phyloP scores from a whole-genome alignment of 2,329 filamentous ascomycete species.

The Aspergillus novofumigatus region DNA sequence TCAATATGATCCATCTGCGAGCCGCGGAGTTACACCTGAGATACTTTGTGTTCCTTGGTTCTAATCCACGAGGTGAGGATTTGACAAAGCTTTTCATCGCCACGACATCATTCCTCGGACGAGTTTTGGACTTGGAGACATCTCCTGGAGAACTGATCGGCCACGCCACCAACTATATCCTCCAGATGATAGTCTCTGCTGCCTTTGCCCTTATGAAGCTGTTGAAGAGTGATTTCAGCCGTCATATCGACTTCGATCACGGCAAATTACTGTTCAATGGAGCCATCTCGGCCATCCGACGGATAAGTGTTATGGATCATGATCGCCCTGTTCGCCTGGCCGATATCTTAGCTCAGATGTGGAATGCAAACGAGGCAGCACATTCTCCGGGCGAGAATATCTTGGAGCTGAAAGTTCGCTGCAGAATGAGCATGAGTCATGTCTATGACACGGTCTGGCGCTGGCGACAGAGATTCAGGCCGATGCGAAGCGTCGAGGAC shows the following conservation, averaged over 20 bases:
- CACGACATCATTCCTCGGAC: slow-evolving; percentile 43
- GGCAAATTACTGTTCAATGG: slow-evolving; percentile 55
- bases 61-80: slow-evolving; percentile 41
- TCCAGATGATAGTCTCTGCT: slow-evolving; percentile 62
- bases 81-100: slow-evolving; percentile 42
- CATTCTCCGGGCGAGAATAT: slow-evolving; percentile 31
- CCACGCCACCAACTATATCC: slow-evolving; percentile 57
- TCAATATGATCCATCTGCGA: slow-evolving; percentile 45
- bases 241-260: slow-evolving; percentile 50
- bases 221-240: slow-evolving; percentile 58
- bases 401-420: slow-evolving; percentile 59
- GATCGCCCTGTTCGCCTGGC: slow-evolving; percentile 60
- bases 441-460: slow-evolving; percentile 64
- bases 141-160: slow-evolving; percentile 46
- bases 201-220: slow-evolving; percentile 62
- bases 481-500: slow-evolving; percentile 56
- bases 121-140: slow-evolving; percentile 42
- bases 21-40: slow-evolving; percentile 44
- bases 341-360: slow-evolving; percentile 61
- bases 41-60: slow-evolving; percentile 45
- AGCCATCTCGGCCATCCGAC: slow-evolving; percentile 55
- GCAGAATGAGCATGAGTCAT: slow-evolving; percentile 62
- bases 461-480: slow-evolving; percentile 62
- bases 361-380: slow-evolving; percentile 47
- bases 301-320: slow-evolving; percentile 58